Conservation (phyloP, 768 basidiomycete genomes). For the Amanita phalloides region DNA sequence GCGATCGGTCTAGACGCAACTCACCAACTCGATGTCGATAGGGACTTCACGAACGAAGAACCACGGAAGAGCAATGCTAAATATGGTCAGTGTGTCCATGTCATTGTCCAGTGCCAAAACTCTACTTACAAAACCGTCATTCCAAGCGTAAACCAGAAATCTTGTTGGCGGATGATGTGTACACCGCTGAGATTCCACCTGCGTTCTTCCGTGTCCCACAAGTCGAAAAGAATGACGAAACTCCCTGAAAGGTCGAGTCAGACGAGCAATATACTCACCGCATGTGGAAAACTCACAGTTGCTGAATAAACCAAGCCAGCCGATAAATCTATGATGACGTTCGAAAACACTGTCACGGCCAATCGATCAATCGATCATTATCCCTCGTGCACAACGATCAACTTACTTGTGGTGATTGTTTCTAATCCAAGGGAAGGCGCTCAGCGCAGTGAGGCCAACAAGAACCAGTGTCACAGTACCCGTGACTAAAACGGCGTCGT, state of each 20-base stretch:
- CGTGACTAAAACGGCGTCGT: conserved; percentile 46
- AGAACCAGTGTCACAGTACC: conserved; percentile 49
- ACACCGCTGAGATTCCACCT: conserved; percentile 47
- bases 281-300: conserved; percentile 24
- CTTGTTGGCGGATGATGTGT: conserved; percentile 53
- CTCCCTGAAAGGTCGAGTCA: conserved; percentile 28
- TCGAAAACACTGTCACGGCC: conserved; percentile 51
- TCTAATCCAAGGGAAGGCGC: conserved; percentile 72
- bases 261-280: not conserved
- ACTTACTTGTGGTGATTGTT: conserved; percentile 74
- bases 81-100: not conserved
- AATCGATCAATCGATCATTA: conserved; percentile 1
- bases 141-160: conserved; percentile 66
- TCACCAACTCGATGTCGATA: conserved; percentile 67
- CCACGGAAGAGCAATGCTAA: conserved; percentile 65
- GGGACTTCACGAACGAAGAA: conserved; percentile 61
- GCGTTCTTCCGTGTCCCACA: conserved; percentile 42
- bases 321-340: conserved; percentile 69
- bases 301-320: conserved; percentile 52
- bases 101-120: not conserved
- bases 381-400: not conserved
- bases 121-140: conserved; percentile 61
- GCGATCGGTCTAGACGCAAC: conserved; percentile 12
- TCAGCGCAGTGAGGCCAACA: conserved; percentile 46
- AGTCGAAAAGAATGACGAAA: conserved; percentile 58